Base-by-base conservation (phyloP, 192 early-diverging fungal species). In the Rhizophagus sp. region DNA sequence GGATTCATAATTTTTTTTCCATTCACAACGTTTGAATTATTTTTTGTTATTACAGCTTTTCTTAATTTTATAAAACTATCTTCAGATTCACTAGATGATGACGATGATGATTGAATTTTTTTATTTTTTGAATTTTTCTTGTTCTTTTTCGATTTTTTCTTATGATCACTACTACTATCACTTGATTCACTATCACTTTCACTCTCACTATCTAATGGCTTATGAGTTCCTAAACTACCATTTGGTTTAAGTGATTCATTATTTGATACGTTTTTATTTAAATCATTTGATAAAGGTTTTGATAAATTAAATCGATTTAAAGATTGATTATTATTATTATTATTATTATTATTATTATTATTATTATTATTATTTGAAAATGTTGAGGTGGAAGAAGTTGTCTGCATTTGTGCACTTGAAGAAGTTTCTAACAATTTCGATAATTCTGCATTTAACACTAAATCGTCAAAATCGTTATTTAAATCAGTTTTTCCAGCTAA, bases 121-220 rank as follows among this genome's bases (percentile, higher is more conserved):
- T 71, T 36, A 15, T 70, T 71, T 22, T 44, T 39, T 25, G 22
- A 39, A 3, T 17, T 25, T 74, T 74, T 74, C 22, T 25, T 6
- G 47, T 5, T 52, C 2, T 27, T 74, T 25, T 74, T 74, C 47
- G 36, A 25, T 49, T 61, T 61, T 74, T 74, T 61, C 49, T 57
- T 61, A 33, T 27, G 12, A 22, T n/a, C 7, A 33, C 24, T 49
- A 49, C 49, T 24, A 33, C 15, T 57, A 49, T 49, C 44, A 57
- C 50, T 74, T 50, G 39, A 47, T 27, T 5, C 27, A 52, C 11
- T 30, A 15, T 49, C 65, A 66, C 65, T 57, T 22, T 74, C 73
- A 47, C 13, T 44, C 3, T 52, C 72, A 57, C 73, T 74, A 74
- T 74, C 73, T 15, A 74, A 74, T 74, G 44, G 73, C 24, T 74